Evolutionary conservation across 2,329 filamentous ascomycete genomes (phyloP), one percentile per base, ranked within the genome.

Genomic region (Neopestalotiopsis rosae): DNA sequence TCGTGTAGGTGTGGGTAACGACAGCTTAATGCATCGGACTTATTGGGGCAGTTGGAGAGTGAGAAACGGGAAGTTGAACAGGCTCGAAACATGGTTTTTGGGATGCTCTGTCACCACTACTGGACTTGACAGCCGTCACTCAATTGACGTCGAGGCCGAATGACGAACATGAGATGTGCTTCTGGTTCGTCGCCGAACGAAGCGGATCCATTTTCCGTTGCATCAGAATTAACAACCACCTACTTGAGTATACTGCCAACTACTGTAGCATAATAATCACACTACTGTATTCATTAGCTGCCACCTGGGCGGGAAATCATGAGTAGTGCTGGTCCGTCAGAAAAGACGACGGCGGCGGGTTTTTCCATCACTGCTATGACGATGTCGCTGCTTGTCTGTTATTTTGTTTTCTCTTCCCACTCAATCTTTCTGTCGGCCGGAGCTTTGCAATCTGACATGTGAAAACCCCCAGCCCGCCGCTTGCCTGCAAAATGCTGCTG

Each of bases 21-120:
- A 67, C 65, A 61, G 52, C 65, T 59, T 67, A 61, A 59, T 67
- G 65, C 65, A 67, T 52, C 65, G 52, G 52, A 67, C 52, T 52
- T 59, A 67, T 67, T 67, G 56, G 56, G 65, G 65, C 52, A 67
- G 65, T 42, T 59, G 34, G 56, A 24, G 30, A 38, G 13, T 24
- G 32, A 67, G 65, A 67, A 67, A 67, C 34, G 65, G 65, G 65
- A 52, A 67, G 65, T 61, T 67, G 52, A 57, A 30, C 32, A 42
- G 24, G 65, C 24, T 40, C 52, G 56, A 67, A 67, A 67, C 65
- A 61, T 67, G 56, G 28, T 59, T n/a, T 58, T 66, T 42, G 7
- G 20, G 45, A 9, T 20, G n/a, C 45, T 52, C 45, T 28, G 45
- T 52, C 45, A 52, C 45, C 45, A 52, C 34, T 38, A 38, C 34